Evolutionary conservation across 768 basidiomycete genomes (phyloP), one percentile per base, ranked within the genome.

Genomic region (Agrocybe praecox): DNA sequence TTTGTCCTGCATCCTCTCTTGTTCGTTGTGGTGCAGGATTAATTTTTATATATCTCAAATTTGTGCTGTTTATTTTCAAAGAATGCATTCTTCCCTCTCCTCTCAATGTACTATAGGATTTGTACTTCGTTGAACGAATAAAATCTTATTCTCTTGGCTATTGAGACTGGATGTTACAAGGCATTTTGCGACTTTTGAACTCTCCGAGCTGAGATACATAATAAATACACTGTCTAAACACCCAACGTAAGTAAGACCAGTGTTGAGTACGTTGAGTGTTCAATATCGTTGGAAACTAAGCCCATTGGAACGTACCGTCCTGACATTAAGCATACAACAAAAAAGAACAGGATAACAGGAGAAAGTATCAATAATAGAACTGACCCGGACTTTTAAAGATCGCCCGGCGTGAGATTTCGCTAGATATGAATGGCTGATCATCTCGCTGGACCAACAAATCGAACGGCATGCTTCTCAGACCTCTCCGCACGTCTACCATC

Each of bases 61-160:
- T 15, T 40, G 5, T n/a, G 12, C 14, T 40, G 36, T 12, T 40
- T n/a, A 40, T 40, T n/a, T 6, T 15, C 5, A 6, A 40, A 15
- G n/a, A n/a, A n/a, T n/a, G n/a, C n/a, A n/a, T n/a, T n/a, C n/a
- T n/a, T 5, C 14, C 4, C 36, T 14, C 36, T 40, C 14, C 5
- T 40, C 12, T 40, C 36, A n/a, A 14, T 40, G 36, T 40, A 40
- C n/a, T 40, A 12, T 40, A 40, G 36, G 36, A 40, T 34, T 34
- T 34, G 26, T 42, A 51, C 5, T 26, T 50, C 43, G 55, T 56
- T 51, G 55, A 56, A 34, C 55, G 49, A 56, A 56, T 56, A 33
- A 56, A 56, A 34, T 51, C 36, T 14, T 40, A 40, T 40, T 40
- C 5, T 14, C 14, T 40, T 40, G 36, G n/a, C n/a, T n/a, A n/a